Conservation (phyloP, 768 basidiomycete species). For the Leucocoprinus sp. region DNA sequence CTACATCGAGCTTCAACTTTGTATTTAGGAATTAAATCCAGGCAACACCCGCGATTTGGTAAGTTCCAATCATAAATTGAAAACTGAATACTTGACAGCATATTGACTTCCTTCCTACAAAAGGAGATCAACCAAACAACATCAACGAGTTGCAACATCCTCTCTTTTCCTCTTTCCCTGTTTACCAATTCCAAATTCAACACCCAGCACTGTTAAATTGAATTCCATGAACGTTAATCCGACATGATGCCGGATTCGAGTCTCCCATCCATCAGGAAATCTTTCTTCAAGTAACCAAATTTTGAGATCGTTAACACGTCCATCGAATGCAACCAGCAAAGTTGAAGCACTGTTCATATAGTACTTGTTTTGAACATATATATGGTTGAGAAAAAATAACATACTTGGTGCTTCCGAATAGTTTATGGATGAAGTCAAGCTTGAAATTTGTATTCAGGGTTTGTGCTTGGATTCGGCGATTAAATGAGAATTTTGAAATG, state of each 20-base stretch:
- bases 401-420: slow-evolving; percentile 62
- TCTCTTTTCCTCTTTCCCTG: slow-evolving; percentile 16
- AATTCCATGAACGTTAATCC: slow-evolving; percentile 55
- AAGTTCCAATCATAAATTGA: too few species aligned
- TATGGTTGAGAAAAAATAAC: slow-evolving; percentile 16
- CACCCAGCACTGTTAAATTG: slow-evolving; percentile 38
- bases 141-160: too few species aligned
- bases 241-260: slow-evolving; percentile 39
- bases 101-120: too few species aligned
- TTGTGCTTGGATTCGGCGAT: slow-evolving; percentile 51
- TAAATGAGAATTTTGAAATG: slow-evolving; percentile 44
- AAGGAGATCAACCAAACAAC: too few species aligned
- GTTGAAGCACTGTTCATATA: background rate
- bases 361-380: background rate
- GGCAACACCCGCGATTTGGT: too few species aligned
- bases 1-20: too few species aligned
- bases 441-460: slow-evolving; percentile 49
- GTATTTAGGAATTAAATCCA: too few species aligned
- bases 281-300: slow-evolving; percentile 60
- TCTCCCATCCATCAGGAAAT: slow-evolving; percentile 65
- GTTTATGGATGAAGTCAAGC: slow-evolving; percentile 40
- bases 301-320: slow-evolving; percentile 45
- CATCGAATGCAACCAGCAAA: slow-evolving; percentile 48
- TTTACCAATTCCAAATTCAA: slow-evolving; percentile 33
- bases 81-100: too few species aligned